Percentiles rank a stretch among this genome's conserved stretches.
These are phyloP conservation scores for Boletus patriciae DNA, from an alignment of 768 basidiomycete species.

Conservation along the genomic window DNA sequence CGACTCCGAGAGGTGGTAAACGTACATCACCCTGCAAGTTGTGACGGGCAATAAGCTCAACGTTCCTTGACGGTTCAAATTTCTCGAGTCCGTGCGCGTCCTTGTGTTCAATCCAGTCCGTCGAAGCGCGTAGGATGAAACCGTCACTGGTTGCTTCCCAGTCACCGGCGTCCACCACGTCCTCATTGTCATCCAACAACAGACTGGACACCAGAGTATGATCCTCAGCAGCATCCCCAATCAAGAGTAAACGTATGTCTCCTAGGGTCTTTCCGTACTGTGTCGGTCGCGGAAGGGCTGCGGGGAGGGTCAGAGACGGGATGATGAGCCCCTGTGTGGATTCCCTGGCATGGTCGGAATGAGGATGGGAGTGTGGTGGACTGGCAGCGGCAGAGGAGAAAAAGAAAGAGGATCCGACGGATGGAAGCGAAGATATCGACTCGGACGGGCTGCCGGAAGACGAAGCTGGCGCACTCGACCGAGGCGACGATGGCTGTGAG, in stretches of 20 bases:
- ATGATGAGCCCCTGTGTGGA: constrained; percentile 61
- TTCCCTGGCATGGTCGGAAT: constrained; percentile 40
- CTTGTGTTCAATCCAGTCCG: constrained; percentile 69
- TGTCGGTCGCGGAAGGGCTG: constrained; percentile 61
- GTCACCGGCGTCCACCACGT: constrained; percentile 59
- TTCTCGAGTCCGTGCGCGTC: constrained; percentile 66
- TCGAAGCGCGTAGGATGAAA: constrained; percentile 56
- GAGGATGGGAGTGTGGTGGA: constrained; percentile 52
- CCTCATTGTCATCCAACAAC: constrained; percentile 64
- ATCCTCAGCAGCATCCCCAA: constrained; percentile 43
- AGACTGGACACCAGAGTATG: constrained; percentile 42
- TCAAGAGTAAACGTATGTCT: constrained; percentile 55
- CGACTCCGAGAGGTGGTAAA: constrained; percentile 14
- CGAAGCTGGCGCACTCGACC: constrained; percentile 52
- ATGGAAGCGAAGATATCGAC: constrained; percentile 69
- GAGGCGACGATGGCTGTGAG: constrained; percentile 49
- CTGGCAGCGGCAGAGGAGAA: constrained; percentile 73
- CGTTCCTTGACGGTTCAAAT: constrained; percentile 62
- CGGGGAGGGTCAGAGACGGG: constrained; percentile 64
- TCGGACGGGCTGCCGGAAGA: constrained; percentile 63
- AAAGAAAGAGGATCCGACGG: constrained; percentile 73
- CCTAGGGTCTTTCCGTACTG: constrained; percentile 70
- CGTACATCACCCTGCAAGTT: constrained; percentile 48
- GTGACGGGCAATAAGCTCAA: constrained; percentile 57
- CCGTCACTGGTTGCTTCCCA: constrained; percentile 54